A percentile compares a stretch with the other conserved stretches of the same genome.
Evolutionary conservation across 2,329 filamentous ascomycete genomes (phyloP).

Genomic region (Cercospora sesami): DNA sequence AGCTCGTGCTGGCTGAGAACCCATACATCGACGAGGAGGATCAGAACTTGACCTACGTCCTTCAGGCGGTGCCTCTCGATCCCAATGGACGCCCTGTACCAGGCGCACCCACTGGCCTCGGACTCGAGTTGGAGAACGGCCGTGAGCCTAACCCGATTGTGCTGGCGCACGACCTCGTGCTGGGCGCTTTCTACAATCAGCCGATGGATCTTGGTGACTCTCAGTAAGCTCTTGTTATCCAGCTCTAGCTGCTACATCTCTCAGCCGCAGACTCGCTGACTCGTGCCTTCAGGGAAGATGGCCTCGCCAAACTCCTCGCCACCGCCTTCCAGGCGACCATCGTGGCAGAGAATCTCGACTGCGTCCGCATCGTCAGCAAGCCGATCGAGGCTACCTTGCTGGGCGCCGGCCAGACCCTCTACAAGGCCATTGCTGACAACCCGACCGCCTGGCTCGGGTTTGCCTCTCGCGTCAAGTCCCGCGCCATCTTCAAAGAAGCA

Average conservation of each 20-base stretch:
- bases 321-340: constrained; percentile 46
- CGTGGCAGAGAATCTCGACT: constrained; percentile 51
- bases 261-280: neutral
- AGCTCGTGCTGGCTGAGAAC: constrained; percentile 29
- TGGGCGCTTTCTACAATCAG: constrained; percentile 51
- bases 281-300: constrained; percentile 26
- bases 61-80: constrained; percentile 25
- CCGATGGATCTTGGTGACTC: constrained; percentile 45
- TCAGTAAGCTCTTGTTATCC: constrained; percentile 19
- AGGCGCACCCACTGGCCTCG: constrained; percentile 14
- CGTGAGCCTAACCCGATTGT: constrained; percentile 19
- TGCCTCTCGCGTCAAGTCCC: constrained; percentile 48
- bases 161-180: constrained; percentile 46
- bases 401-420: constrained; percentile 50
- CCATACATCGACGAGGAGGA: constrained; percentile 19
- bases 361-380: constrained; percentile 44
- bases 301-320: constrained; percentile 43
- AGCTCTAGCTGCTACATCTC: neutral
- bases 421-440: constrained; percentile 45
- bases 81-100: constrained; percentile 21
- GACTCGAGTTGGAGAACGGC: constrained; percentile 30
- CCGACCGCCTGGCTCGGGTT: constrained; percentile 51
- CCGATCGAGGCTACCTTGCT: constrained; percentile 52
- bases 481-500: constrained; percentile 48
- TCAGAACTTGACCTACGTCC: constrained; percentile 14